Conservation (phyloP, 306 rosid species). For the Pterocarpus santalinus region DNA sequence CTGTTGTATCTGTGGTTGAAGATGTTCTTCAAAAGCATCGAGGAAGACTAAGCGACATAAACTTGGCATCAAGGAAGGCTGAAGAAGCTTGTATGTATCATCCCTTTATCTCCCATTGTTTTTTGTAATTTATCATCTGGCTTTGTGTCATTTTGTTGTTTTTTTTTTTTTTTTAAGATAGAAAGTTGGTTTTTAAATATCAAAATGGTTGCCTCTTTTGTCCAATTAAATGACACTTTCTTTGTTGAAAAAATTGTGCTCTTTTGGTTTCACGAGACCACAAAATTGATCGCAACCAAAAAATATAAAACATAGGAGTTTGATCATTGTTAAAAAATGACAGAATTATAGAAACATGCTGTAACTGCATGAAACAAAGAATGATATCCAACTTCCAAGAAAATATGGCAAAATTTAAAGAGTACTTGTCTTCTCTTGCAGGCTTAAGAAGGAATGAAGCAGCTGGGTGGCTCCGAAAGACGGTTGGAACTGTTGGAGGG, state of each 20-base stretch:
- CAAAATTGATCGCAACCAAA: background rate
- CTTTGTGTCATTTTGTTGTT: background rate
- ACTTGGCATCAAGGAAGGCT: conserved; percentile 73
- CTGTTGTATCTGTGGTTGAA: conserved; percentile 75
- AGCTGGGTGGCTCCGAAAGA: conserved; percentile 77
- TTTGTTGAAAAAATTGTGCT: background rate
- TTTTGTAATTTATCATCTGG: background rate
- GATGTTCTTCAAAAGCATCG: conserved; percentile 79
- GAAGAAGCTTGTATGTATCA: conserved; percentile 70
- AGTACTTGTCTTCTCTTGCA: conserved; percentile 44
- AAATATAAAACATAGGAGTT: background rate
- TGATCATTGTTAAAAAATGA: background rate
- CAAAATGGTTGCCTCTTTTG: background rate
- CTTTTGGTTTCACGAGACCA: background rate
- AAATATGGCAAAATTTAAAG: background rate
- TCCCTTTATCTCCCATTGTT: background rate
- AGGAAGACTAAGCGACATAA: conserved; percentile 46
- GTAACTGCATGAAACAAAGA: conserved; percentile 5
- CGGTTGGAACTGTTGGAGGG: conserved; percentile 73
- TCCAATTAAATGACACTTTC: background rate
- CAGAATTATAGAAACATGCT: background rate
- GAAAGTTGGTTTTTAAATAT: too few relatives aligned
- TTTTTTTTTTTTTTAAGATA: too few relatives aligned
- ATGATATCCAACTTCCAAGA: background rate
- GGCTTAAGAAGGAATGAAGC: conserved; percentile 91